phyloP scores from a whole-genome alignment of 495 filamentous ascomycete genomes.

The Aspergillus mulundensis region DNA sequence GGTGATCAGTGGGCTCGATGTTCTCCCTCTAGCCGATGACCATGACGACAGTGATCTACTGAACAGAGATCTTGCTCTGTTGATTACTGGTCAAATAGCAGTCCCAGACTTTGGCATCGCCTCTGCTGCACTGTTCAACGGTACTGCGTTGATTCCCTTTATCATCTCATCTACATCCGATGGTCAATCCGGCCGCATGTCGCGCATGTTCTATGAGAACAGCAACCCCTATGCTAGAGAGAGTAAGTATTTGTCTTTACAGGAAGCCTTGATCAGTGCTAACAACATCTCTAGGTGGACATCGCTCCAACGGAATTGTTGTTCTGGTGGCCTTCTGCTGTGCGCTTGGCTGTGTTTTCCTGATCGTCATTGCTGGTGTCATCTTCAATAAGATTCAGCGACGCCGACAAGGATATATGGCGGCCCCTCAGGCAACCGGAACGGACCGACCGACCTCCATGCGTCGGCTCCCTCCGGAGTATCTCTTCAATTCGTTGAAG shows the following conservation, averaged over 20 bases:
- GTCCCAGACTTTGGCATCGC: constrained; percentile 74
- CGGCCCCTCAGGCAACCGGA: constrained; percentile 68
- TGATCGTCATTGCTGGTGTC: constrained; percentile 81
- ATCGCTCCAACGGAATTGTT: constrained; percentile 78
- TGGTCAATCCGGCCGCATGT: constrained; percentile 65
- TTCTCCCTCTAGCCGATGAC: constrained; percentile 62
- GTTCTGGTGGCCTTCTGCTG: constrained; percentile 91
- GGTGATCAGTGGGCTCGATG: constrained; percentile 70
- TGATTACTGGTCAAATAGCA: constrained; percentile 75
- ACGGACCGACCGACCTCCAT: constrained; percentile 70
- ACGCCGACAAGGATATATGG: constrained; percentile 79
- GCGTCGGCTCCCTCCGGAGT: constrained; percentile 73
- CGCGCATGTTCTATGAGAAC: constrained; percentile 72
- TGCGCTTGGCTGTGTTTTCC: constrained; percentile 78
- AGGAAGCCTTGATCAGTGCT: constrained; percentile 18
- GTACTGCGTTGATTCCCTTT: constrained; percentile 71
- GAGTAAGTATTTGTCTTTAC: constrained; percentile 37
- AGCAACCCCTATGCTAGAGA: constrained; percentile 56
- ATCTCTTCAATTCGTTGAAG: constrained; percentile 63
- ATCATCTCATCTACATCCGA: constrained; percentile 65
- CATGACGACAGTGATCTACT: constrained; percentile 66
- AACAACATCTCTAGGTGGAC: constrained; percentile 37
- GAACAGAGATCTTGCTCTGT: constrained; percentile 61
- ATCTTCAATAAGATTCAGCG: constrained; percentile 79
- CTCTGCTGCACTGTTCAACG: constrained; percentile 86